phyloP scores from a whole-genome alignment of 176 grass and related monocot species.

The Musa acuminata region DNA sequence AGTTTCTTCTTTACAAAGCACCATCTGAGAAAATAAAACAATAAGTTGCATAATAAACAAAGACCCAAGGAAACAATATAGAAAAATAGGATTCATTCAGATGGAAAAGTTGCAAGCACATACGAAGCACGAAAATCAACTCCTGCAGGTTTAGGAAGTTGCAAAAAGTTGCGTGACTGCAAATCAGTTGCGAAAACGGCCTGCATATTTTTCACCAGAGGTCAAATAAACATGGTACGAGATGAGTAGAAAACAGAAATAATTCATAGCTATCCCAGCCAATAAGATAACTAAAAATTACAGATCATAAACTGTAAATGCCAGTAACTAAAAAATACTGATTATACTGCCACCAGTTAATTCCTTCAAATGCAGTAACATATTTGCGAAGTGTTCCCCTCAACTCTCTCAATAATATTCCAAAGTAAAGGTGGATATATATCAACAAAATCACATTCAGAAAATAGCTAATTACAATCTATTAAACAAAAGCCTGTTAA shows the following conservation, averaged over 20 bases:
- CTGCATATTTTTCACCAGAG: constrained; percentile 26
- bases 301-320: neutral
- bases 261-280: neutral
- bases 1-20: no score
- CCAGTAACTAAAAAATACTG: neutral
- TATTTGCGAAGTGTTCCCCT: neutral
- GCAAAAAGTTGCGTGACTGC: constrained; percentile 80
- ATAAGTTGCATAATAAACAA: neutral
- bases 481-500: no score
- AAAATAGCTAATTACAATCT: neutral
- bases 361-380: neutral
- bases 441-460: neutral
- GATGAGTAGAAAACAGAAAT: neutral
- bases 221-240: neutral
- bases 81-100: neutral
- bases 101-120: constrained; percentile 25
- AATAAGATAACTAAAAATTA: neutral
- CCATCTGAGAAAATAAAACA: neutral
- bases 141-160: constrained; percentile 84
- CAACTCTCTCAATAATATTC: neutral
- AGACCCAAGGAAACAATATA: neutral
- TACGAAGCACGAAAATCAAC: constrained; percentile 99
- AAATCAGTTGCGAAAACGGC: constrained; percentile 88
- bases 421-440: neutral
- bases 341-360: neutral